phyloP scores from a whole-genome alignment of 371 early-diverging fungal species.

The Coemansia sp. region DNA sequence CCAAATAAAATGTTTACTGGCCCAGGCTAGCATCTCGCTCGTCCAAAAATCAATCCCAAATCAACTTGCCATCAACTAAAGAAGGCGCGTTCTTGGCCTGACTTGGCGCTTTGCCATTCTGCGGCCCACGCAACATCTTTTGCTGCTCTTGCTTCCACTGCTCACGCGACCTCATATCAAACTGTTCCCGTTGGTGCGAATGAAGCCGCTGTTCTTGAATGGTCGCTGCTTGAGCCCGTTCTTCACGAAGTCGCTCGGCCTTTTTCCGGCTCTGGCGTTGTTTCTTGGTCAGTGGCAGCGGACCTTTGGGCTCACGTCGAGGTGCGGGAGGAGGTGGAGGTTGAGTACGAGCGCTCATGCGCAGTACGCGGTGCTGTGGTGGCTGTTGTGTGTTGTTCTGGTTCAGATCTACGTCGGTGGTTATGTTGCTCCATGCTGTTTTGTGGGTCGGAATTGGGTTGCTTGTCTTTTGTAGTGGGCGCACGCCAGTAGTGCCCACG shows the following conservation, averaged over 20 bases:
- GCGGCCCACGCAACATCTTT: background rate
- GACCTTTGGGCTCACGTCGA: background rate
- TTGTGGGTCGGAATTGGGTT: constrained; percentile 23
- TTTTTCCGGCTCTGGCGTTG: constrained; percentile 57
- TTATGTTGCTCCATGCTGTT: constrained; percentile 50
- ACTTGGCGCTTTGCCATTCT: constrained; percentile 11
- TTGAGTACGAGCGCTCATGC: constrained; percentile 30
- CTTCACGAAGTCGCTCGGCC: constrained; percentile 54
- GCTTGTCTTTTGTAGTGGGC: background rate
- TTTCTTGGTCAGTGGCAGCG: constrained; percentile 54
- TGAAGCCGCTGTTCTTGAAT: constrained; percentile 56
- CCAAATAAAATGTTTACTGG: too few species aligned
- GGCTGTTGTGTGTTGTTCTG: constrained; percentile 7
- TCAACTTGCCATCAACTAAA: constrained; percentile 33
- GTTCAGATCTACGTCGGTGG: constrained; percentile 48
- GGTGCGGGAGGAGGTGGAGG: constrained; percentile 13
- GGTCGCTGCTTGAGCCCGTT: constrained; percentile 50
- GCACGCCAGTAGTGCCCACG: constrained; percentile 7
- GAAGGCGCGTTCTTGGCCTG: constrained; percentile 15
- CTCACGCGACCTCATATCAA: constrained; percentile 35
- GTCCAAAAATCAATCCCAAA: constrained; percentile 29
- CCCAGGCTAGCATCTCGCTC: too few species aligned
- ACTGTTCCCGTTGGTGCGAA: constrained; percentile 55
- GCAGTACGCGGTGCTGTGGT: constrained; percentile 14
- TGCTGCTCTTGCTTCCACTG: constrained; percentile 39